These are phyloP conservation scores for Hymenoscyphus repandus DNA, from an alignment of 2,329 filamentous ascomycete species.

Conservation along the genomic window DNA sequence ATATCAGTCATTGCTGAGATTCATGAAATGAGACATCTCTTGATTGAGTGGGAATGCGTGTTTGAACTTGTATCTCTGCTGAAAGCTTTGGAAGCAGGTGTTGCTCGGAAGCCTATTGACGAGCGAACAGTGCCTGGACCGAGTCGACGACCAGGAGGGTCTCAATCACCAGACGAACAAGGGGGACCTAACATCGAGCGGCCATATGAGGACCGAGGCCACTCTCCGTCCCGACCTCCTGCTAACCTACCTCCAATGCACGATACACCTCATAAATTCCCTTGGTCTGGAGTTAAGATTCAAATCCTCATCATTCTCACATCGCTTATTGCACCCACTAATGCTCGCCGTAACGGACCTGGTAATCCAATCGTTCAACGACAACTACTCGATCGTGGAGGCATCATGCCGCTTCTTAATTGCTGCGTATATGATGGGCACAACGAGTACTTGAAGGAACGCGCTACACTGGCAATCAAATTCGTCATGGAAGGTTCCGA, in stretches of 20 bases:
- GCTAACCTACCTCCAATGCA: conserved; percentile 50
- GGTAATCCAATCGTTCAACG: conserved; percentile 74
- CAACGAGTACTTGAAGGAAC: conserved; percentile 91
- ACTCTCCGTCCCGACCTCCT: conserved; percentile 33
- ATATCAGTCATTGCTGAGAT: conserved; percentile 86
- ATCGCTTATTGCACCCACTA: conserved; percentile 79
- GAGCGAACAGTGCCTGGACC: conserved; percentile 34
- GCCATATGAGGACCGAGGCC: conserved; percentile 50
- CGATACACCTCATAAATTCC: conserved; percentile 57
- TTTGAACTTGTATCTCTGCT: conserved; percentile 85
- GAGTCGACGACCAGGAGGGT: conserved; percentile 33
- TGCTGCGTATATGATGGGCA: conserved; percentile 89
- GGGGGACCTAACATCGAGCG: conserved; percentile 49
- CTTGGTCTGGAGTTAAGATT: conserved; percentile 77
- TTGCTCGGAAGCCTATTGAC: conserved; percentile 73
- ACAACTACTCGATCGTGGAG: conserved; percentile 79
- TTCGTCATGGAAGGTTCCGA: conserved; percentile 72
- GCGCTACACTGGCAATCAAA: conserved; percentile 83
- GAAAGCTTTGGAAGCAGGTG: conserved; percentile 80
- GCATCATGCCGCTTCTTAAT: conserved; percentile 80
- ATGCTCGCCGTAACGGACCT: conserved; percentile 50
- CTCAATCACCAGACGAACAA: conserved; percentile 5
- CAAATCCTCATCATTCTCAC: conserved; percentile 88
- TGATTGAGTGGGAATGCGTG: conserved; percentile 87
- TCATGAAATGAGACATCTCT: conserved; percentile 72